Conservation (phyloP, 2,329 filamentous ascomycete genomes). For the Thermoascus crustaceus region DNA sequence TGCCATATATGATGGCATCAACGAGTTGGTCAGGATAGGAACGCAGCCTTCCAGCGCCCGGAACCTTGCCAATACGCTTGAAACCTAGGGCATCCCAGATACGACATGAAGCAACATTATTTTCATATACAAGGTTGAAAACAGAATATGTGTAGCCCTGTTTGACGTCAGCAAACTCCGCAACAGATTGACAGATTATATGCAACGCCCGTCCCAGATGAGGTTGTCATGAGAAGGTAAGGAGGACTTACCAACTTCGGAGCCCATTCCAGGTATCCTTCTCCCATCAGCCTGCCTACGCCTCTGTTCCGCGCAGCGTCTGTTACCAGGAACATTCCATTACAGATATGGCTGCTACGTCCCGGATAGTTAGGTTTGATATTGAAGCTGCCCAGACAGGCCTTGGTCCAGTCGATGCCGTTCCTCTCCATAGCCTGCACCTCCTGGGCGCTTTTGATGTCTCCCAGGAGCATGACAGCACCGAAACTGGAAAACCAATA, state of each 20-base stretch:
- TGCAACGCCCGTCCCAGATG: conserved; percentile 25
- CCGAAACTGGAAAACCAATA: conserved; percentile 93
- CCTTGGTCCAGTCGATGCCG: conserved; percentile 66
- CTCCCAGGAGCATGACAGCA: conserved; percentile 77
- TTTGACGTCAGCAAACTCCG: conserved; percentile 13
- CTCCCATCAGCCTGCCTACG: conserved; percentile 67
- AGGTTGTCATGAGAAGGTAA: conserved; percentile 37
- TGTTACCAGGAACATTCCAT: conserved; percentile 66
- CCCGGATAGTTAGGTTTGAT: conserved; percentile 92
- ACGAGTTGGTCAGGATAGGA: conserved; percentile 61
- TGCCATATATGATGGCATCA: conserved; percentile 71
- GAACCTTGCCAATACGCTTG: conserved; percentile 81
- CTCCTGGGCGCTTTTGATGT: conserved; percentile 56
- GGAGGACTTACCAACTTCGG: conserved; percentile 48
- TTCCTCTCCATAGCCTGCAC: conserved; percentile 39
- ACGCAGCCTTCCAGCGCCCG: conserved; percentile 60
- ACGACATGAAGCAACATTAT: conserved; percentile 78
- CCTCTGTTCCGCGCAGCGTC: conserved; percentile 65
- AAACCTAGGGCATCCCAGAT: conserved; percentile 91
- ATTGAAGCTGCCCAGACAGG: conserved; percentile 84
- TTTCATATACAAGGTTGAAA: conserved; percentile 92
- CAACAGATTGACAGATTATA: background rate
- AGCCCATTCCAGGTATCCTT: conserved; percentile 69
- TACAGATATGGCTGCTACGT: conserved; percentile 79
- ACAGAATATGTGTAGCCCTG: conserved; percentile 83